phyloP scores from a whole-genome alignment of 2,329 filamentous ascomycete genomes.

The Rachicladosporium sp. region DNA sequence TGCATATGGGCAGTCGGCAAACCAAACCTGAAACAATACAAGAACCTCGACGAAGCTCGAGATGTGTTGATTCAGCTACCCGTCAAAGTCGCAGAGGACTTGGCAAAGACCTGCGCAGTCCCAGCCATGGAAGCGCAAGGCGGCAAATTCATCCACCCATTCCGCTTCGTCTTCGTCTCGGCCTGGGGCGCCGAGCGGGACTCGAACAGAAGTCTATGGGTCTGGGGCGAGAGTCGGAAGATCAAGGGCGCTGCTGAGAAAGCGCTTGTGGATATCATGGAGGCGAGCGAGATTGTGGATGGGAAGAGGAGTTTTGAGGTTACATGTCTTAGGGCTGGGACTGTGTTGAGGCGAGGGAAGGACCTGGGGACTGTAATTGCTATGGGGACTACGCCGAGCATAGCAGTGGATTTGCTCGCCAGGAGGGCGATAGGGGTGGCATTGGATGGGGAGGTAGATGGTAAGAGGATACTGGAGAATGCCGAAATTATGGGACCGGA shows the following conservation, averaged over 20 bases:
- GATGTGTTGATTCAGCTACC: slow-evolving; percentile 21
- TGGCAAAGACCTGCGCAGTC: slow-evolving; percentile 12
- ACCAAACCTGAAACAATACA: slow-evolving; percentile 11
- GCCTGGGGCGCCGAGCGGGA: slow-evolving; percentile 29
- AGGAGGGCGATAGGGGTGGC: slow-evolving; percentile 18
- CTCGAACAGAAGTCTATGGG: slow-evolving; percentile 27
- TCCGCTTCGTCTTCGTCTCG: slow-evolving; percentile 33
- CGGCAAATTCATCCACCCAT: slow-evolving; percentile 16
- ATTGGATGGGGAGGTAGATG: slow-evolving; percentile 18
- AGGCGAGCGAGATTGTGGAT: slow-evolving; percentile 16
- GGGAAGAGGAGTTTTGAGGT: slow-evolving; percentile 24
- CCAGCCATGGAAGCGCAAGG: slow-evolving; percentile 5
- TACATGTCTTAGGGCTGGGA: slow-evolving; percentile 21
- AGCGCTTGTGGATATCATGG: slow-evolving; percentile 21
- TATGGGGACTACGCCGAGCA: slow-evolving; percentile 12
- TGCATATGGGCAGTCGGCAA: slow-evolving; percentile 33
- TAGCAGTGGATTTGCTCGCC: slow-evolving; percentile 22
- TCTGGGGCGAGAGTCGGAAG: slow-evolving; percentile 20
- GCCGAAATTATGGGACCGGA: slow-evolving; percentile 24
- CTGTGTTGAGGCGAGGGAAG: slow-evolving; percentile 20
- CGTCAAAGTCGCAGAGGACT: slow-evolving; percentile 21
- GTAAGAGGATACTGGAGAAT: slow-evolving; percentile 25
- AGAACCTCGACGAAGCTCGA: slow-evolving; percentile 18
- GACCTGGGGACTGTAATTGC: slow-evolving; percentile 9
- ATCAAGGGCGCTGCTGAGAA: slow-evolving; percentile 28